These are phyloP conservation scores for Craspedostauros australis DNA, from an alignment of 108 stramenopile species.

Conservation along the genomic window DNA sequence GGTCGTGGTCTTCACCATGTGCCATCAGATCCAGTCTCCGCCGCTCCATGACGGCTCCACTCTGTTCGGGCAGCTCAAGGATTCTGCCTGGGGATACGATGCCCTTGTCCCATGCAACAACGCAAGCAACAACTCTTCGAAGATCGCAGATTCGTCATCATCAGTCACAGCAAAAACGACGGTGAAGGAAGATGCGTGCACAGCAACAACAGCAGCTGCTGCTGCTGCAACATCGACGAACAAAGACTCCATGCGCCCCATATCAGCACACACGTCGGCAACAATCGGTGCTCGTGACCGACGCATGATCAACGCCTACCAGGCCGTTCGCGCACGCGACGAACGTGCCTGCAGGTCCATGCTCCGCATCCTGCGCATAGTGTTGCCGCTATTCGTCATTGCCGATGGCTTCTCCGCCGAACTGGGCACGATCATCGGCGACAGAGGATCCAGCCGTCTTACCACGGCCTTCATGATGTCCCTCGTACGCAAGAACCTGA, in stretches of 20 bases:
- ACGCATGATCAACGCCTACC: neutral
- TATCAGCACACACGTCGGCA: neutral
- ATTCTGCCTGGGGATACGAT: no score
- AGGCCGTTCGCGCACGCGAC: constrained; percentile 2
- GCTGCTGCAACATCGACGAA: neutral
- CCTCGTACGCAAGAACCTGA: constrained; percentile 12
- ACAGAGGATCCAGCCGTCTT: constrained; percentile 16
- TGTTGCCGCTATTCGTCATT: constrained; percentile 18
- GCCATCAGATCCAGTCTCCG: constrained; percentile 3
- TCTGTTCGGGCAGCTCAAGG: no score
- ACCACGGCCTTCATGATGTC: constrained; percentile 24
- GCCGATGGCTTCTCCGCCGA: constrained; percentile 27
- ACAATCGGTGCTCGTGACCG: no score
- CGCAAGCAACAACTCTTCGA: no score
- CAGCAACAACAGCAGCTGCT: neutral
- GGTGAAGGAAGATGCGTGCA: no score
- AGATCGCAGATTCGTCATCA: no score
- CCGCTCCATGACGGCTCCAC: constrained; percentile 5
- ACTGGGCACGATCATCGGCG: constrained; percentile 24
- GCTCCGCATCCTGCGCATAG: constrained; percentile 8
- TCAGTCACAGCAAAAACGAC: no score
- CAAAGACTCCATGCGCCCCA: neutral
- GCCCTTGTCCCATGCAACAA: no score
- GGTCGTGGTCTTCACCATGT: constrained; percentile 14
- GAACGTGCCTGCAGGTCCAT: constrained; percentile 7